Percentiles rank a stretch among this genome's conserved stretches.
phyloP scores from a whole-genome alignment of 1,284 basidiomycete genomes.

The Microbotryomycetes sp. region DNA sequence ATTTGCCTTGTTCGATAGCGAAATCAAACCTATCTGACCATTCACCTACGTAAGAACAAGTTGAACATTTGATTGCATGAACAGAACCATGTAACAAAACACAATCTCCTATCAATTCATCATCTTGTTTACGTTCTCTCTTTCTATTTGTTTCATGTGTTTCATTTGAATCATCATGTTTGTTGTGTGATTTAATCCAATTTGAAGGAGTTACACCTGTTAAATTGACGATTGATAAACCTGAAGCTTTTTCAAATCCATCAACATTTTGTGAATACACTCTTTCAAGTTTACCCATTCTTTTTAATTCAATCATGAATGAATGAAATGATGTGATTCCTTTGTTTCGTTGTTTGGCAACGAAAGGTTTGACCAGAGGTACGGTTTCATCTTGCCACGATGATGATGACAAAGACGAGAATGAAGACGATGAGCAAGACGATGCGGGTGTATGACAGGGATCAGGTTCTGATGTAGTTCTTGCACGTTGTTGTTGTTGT shows the following conservation, averaged over 20 bases:
- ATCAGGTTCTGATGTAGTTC: too few species aligned
- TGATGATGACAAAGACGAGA: too few species aligned
- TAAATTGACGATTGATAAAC: slow-evolving; percentile 10
- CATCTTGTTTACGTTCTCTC: slow-evolving; percentile 19
- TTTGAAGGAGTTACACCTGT: slow-evolving; percentile 6
- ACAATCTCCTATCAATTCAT: background rate
- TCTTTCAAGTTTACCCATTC: slow-evolving; percentile 6
- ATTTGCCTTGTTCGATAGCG: slow-evolving; percentile 8
- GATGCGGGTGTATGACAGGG: too few species aligned
- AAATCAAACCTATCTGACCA: slow-evolving; percentile 9
- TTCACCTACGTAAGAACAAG: slow-evolving; percentile 18
- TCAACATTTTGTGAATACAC: slow-evolving; percentile 31
- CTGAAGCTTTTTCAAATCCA: slow-evolving; percentile 16
- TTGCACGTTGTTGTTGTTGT: too few species aligned
- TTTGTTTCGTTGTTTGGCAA: slow-evolving; percentile 76
- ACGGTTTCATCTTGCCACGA: too few species aligned
- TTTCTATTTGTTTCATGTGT: background rate
- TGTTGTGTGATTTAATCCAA: too few species aligned
- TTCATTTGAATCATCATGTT: too few species aligned
- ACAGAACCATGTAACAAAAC: slow-evolving; percentile 19
- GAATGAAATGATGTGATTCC: slow-evolving; percentile 43
- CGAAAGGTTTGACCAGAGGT: too few species aligned
- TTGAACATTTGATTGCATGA: slow-evolving; percentile 15
- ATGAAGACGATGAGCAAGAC: too few species aligned
- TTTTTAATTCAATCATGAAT: slow-evolving; percentile 16